Evolutionary conservation across 2,329 filamentous ascomycete species (phyloP), one percentile per base, ranked within the genome.

Genomic region (Aureobasidium melanogenum): DNA sequence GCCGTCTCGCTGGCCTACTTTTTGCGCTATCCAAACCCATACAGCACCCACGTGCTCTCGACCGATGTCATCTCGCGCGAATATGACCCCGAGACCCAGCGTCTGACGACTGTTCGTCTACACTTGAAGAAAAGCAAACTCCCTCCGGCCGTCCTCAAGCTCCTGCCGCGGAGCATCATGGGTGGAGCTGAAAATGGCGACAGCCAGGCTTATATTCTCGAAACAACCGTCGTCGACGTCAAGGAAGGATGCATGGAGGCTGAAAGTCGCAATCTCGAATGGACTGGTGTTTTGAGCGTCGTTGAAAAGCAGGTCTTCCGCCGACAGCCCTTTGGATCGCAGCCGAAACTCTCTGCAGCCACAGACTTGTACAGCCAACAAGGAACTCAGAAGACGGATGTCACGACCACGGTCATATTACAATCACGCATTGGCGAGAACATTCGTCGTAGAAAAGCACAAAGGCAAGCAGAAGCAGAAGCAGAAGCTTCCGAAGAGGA

Each of bases 1-100:
- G 89, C 89, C 72, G 89, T 94, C 64, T 91, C 89, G 52, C 86
- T 94, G 73, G 89, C 89, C 76, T 94, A 91, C 81, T 94, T 93
- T 76, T 86, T 94, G 54, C 88, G 89, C 66, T 94, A 94, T 76
- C 91, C 88, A 66, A 94, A 93, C 70, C 89, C 89, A 7, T 92
- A 93, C 77, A 87, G 86, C 66, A 85, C 83, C 65, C 89, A 94
- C 77, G 89, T 94, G 58, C 79, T 91, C 68, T 90, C 88, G 70
- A 91, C 88, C 73, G 89, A 94, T 74, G 91, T 88, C 69, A 89
- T 94, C 72, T 84, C 84, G 52, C 87, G 85, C 66, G 79, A 82
- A 73, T 84, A 90, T 74, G 89, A 93, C 73, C 81, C 86, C 7
- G 76, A 75, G n/a, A 89, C 88, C 1, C 88, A 89, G 67, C 86